Conservation (phyloP, 2,329 filamentous ascomycete genomes). For the Stagonosporopsis rhizophila region DNA sequence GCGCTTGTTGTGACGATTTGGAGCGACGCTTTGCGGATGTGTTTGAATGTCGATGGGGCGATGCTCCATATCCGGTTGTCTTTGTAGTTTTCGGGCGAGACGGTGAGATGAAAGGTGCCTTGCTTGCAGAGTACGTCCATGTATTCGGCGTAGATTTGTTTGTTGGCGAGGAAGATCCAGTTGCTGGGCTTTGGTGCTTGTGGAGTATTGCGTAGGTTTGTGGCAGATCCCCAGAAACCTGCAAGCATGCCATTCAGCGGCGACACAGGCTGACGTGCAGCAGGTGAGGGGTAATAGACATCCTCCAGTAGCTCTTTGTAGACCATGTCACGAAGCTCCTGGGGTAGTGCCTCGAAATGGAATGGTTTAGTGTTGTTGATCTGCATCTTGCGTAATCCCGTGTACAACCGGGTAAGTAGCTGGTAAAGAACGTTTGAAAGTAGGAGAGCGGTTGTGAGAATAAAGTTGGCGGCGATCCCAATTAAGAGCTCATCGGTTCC, state of each 20-base stretch:
- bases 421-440: constrained; percentile 22
- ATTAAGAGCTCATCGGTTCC: not conserved
- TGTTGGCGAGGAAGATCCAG: constrained; percentile 19
- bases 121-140: constrained; percentile 44
- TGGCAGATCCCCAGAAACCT: constrained; percentile 1
- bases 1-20: constrained; percentile 42
- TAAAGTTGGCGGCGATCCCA: not conserved
- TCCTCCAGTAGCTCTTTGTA: constrained; percentile 44
- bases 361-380: constrained; percentile 29
- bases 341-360: constrained; percentile 40
- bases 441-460: constrained; percentile 1
- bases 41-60: constrained; percentile 24
- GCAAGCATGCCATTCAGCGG: constrained; percentile 29
- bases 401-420: constrained; percentile 18
- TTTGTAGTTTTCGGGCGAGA: constrained; percentile 42
- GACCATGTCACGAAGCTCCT: constrained; percentile 44
- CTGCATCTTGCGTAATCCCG: constrained; percentile 31
- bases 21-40: constrained; percentile 38
- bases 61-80: constrained; percentile 40
- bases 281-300: constrained; percentile 36
- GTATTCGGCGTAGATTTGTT: constrained; percentile 45
- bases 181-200: not conserved
- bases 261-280: constrained; percentile 18
- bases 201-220: not conserved
- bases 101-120: constrained; percentile 39